These are phyloP conservation scores for Salix exigua DNA, from an alignment of 345 rosid species.

Conservation along the genomic window DNA sequence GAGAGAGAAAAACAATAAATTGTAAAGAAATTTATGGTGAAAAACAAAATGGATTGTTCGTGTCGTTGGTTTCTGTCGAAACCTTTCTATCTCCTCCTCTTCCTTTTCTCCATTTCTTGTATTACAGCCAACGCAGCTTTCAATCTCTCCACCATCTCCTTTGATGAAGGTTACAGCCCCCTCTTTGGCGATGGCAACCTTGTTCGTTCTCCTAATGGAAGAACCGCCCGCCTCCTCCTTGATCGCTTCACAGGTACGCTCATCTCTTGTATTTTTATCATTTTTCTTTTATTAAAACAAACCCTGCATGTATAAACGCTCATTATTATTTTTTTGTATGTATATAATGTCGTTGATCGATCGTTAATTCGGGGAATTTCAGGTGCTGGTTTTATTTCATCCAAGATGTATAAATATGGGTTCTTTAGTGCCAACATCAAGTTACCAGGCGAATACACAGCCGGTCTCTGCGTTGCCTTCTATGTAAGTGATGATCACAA, in stretches of 20 bases:
- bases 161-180: slow-evolving; percentile 73
- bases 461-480: slow-evolving; percentile 85
- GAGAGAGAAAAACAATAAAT: background rate
- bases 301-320: background rate
- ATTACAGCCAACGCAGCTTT: slow-evolving; percentile 19
- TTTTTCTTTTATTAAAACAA: too few species aligned
- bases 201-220: slow-evolving; percentile 68
- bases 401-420: slow-evolving; percentile 75
- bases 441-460: slow-evolving; percentile 75
- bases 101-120: background rate
- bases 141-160: slow-evolving; percentile 52
- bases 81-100: background rate
- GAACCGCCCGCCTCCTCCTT: slow-evolving; percentile 81
- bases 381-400: slow-evolving; percentile 91
- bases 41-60: slow-evolving; percentile 10
- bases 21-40: background rate
- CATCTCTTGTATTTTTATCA: background rate
- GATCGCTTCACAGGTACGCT: slow-evolving; percentile 64
- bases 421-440: slow-evolving; percentile 86
- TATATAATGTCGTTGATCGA: background rate
- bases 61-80: background rate
- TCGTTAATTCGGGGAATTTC: background rate
- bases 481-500: slow-evolving; percentile 40
- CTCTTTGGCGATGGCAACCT: slow-evolving; percentile 84
- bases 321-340: too few species aligned